A percentile compares a stretch with the other conserved stretches of the same genome.
Conservation (phyloP, 768 basidiomycete genomes). For the Clitopilus passeckerianus region DNA sequence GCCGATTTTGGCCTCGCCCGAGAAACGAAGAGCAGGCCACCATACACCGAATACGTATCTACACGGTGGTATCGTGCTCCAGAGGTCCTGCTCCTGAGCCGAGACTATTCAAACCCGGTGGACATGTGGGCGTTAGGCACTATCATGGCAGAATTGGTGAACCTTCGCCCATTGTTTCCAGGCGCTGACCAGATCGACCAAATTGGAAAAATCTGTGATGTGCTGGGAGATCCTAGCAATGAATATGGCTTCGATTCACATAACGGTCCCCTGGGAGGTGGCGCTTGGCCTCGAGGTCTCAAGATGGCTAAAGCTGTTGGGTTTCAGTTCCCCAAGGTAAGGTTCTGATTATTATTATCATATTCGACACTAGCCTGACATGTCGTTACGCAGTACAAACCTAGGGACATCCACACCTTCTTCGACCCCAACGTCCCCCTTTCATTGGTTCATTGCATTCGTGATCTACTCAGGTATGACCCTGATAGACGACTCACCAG, state of each 20-base stretch:
- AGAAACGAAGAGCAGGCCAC: conserved; percentile 82
- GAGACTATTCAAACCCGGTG: conserved; percentile 94
- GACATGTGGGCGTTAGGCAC: conserved; percentile 99
- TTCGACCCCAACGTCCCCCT: conserved; percentile 78
- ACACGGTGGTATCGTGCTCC: conserved; percentile 99
- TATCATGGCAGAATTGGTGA: conserved; percentile 95
- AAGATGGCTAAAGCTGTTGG: conserved; percentile 84
- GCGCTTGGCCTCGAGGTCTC: conserved; percentile 80
- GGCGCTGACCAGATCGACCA: conserved; percentile 93
- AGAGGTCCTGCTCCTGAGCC: conserved; percentile 87
- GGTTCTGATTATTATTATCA: conserved; percentile 16
- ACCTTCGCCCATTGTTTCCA: conserved; percentile 92
- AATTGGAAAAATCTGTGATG: conserved; percentile 82
- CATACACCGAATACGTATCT: conserved; percentile 98
- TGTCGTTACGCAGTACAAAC: conserved; percentile 43
- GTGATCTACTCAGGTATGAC: conserved; percentile 89
- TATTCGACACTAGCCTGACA: conserved; percentile 2
- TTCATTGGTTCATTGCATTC: conserved; percentile 86
- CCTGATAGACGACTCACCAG: conserved; percentile 84
- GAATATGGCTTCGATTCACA: conserved; percentile 77
- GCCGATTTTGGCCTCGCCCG: conserved; percentile 97
- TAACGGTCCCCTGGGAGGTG: conserved; percentile 75
- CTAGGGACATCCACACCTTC: conserved; percentile 61
- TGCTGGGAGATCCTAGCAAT: conserved; percentile 87
- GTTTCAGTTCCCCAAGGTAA: conserved; percentile 86